Conservation (phyloP, 768 basidiomycete genomes). For the Lentinula aciculospora region DNA sequence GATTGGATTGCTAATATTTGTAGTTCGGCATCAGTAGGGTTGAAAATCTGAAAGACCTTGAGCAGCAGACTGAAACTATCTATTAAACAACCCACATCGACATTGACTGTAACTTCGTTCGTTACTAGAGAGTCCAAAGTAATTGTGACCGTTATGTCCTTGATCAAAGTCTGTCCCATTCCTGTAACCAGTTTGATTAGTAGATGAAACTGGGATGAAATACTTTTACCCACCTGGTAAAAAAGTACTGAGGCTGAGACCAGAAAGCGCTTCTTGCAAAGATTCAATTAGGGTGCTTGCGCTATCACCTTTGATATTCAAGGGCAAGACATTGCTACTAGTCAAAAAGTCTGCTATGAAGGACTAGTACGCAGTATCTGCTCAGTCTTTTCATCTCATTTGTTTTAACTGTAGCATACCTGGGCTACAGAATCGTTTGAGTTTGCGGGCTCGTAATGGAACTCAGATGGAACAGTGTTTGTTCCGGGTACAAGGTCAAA, state of each 20-base stretch:
- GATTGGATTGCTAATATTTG: constrained; percentile 52
- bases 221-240: constrained; percentile 41
- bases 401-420: constrained; percentile 15
- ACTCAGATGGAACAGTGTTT: constrained; percentile 50
- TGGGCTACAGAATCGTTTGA: constrained; percentile 64
- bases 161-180: constrained; percentile 50
- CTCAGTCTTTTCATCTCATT: background rate
- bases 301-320: constrained; percentile 56
- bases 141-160: constrained; percentile 49
- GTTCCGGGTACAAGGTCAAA: constrained; percentile 55
- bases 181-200: constrained; percentile 20
- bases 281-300: constrained; percentile 59
- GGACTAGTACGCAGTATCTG: constrained; percentile 23
- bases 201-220: background rate
- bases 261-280: constrained; percentile 47
- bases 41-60: constrained; percentile 31
- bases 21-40: constrained; percentile 55
- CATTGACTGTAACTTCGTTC: constrained; percentile 48
- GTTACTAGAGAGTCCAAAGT: constrained; percentile 41
- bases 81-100: constrained; percentile 39
- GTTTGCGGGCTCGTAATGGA: constrained; percentile 61
- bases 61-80: background rate
- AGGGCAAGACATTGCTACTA: constrained; percentile 36
- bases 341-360: constrained; percentile 62
- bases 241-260: constrained; percentile 43